Conservation (phyloP, 1,284 basidiomycete genomes). For the Apiotrichum akiyoshidainum region DNA sequence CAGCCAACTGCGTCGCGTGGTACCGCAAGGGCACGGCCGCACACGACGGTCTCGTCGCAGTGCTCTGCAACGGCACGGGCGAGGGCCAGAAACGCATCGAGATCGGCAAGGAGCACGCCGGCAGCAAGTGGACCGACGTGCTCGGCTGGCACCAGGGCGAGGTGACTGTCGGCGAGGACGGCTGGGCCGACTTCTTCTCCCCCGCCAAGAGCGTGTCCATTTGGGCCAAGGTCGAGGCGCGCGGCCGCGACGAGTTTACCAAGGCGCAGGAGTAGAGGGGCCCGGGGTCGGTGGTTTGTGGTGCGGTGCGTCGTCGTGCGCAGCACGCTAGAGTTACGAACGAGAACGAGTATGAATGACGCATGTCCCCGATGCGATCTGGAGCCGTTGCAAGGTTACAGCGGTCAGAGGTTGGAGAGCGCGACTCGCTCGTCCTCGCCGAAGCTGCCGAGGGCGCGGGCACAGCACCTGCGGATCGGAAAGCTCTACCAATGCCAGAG, state of each 20-base stretch:
- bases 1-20: conserved; percentile 55
- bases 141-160: conserved; percentile 58
- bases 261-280: conserved; percentile 22
- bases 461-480: too few relatives aligned
- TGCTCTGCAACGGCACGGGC: conserved; percentile 50
- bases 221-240: conserved; percentile 55
- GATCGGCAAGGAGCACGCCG: conserved; percentile 56
- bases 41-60: conserved; percentile 55
- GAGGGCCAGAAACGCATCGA: conserved; percentile 54
- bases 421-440: too few relatives aligned
- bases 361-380: too few relatives aligned
- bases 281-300: too few relatives aligned
- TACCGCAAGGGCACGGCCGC: conserved; percentile 55
- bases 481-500: too few relatives aligned
- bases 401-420: too few relatives aligned
- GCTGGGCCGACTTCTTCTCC: conserved; percentile 57
- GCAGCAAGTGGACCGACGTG: conserved; percentile 59
- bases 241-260: conserved; percentile 53
- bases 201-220: conserved; percentile 54
- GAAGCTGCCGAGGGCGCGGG: too few relatives aligned
- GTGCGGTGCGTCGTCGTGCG: too few relatives aligned
- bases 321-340: too few relatives aligned
- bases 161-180: conserved; percentile 57
- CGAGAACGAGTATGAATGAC: too few relatives aligned
- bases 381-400: too few relatives aligned